These are phyloP conservation scores for Jatropha multifida DNA, from an alignment of 441 rosid genomes.

Conservation along the genomic window DNA sequence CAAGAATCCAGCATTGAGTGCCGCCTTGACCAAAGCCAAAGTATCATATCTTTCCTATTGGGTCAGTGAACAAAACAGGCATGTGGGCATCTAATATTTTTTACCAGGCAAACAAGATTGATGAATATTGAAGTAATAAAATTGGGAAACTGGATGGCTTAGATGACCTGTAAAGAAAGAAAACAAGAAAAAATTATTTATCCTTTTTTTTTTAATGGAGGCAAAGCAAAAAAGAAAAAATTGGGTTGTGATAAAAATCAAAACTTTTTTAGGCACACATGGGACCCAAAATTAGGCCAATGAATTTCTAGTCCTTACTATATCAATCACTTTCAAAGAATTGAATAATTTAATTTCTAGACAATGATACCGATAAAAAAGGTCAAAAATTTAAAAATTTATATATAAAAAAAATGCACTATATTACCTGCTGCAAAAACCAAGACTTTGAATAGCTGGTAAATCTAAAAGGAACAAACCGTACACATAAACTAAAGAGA, in stretches of 20 bases:
- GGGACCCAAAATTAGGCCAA: slow-evolving; percentile 54
- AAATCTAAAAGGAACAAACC: slow-evolving; percentile 3
- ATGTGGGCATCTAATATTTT: slow-evolving; percentile 32
- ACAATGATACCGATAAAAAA: slow-evolving; percentile 8
- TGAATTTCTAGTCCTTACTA: slow-evolving; percentile 13
- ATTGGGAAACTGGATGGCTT: slow-evolving; percentile 9
- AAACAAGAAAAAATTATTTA: neutral
- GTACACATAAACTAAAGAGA: neutral
- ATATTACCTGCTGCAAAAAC: neutral
- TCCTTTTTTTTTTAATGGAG: neutral
- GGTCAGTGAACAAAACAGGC: slow-evolving; percentile 30
- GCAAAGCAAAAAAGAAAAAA: neutral
- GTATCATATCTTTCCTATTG: slow-evolving; percentile 21
- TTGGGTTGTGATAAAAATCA: slow-evolving; percentile 9
- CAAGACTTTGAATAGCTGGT: slow-evolving; percentile 16
- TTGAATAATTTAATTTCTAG: slow-evolving; percentile 13
- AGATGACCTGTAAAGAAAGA: slow-evolving; percentile 13
- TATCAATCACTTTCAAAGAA: slow-evolving; percentile 32
- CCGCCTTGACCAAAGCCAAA: slow-evolving; percentile 20
- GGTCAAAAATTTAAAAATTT: neutral
- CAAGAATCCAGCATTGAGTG: slow-evolving; percentile 21
- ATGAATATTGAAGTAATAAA: slow-evolving; percentile 16
- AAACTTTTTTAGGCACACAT: slow-evolving; percentile 24
- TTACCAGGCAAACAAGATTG: slow-evolving; percentile 37
- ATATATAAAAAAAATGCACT: neutral